Evolutionary conservation across 2,329 filamentous ascomycete genomes (phyloP).

Genomic region (Pseudocercospora musae): DNA sequence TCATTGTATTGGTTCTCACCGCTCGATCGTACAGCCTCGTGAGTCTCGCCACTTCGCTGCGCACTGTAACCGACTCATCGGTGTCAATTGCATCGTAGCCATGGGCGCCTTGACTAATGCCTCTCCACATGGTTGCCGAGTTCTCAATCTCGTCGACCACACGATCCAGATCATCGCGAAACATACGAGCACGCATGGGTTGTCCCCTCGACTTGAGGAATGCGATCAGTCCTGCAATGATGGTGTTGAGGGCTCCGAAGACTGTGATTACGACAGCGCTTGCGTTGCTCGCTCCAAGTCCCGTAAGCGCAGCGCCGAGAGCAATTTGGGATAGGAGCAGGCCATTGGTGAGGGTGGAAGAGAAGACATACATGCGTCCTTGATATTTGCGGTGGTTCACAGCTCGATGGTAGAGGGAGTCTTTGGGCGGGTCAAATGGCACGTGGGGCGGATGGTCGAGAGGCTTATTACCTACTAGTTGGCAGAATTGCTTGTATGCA

Average conservation of each 20-base stretch:
- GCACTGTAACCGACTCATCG: constrained; percentile 43
- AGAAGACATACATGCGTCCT: constrained; percentile 37
- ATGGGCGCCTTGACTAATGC: constrained; percentile 42
- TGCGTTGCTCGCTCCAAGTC: constrained; percentile 36
- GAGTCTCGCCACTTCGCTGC: constrained; percentile 36
- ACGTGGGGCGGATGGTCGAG: constrained; percentile 29
- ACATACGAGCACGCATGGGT: constrained; percentile 42
- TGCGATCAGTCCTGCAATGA: constrained; percentile 41
- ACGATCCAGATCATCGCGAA: constrained; percentile 40
- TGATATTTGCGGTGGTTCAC: constrained; percentile 33
- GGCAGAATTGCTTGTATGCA: constrained; percentile 39
- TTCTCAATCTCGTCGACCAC: constrained; percentile 44
- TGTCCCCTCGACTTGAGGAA: constrained; percentile 42
- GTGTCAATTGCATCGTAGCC: constrained; percentile 48
- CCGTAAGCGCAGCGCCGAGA: constrained; percentile 41
- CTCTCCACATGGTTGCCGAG: constrained; percentile 43
- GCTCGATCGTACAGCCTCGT: constrained; percentile 41
- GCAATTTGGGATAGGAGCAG: constrained; percentile 41
- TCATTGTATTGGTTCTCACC: constrained; percentile 38
- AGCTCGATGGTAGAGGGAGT: constrained; percentile 39
- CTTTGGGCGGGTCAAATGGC: constrained; percentile 25
- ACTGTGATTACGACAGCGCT: constrained; percentile 39
- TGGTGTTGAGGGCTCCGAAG: constrained; percentile 41
- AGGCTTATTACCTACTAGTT: constrained; percentile 37
- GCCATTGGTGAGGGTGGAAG: constrained; percentile 38